Conservation (phyloP, 2,329 filamentous ascomycete genomes). For the Monosporascus sp. region DNA sequence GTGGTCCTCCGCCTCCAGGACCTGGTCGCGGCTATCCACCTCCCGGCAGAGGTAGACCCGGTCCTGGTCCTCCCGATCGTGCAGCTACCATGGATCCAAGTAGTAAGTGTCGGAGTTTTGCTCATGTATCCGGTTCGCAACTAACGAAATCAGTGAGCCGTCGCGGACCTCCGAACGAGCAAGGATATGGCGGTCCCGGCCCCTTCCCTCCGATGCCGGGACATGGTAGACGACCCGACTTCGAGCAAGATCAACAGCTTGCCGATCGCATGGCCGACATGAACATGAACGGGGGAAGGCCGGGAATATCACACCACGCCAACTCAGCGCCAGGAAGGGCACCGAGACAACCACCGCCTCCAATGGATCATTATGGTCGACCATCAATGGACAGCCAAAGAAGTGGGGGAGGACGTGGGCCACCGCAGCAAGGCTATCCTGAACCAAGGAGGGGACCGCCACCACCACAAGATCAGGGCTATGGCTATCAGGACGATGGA, state of each 20-base stretch:
- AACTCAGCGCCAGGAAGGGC: constrained; percentile 26
- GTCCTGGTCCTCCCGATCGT: constrained; percentile 34
- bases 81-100: constrained; percentile 31
- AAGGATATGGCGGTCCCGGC: constrained; percentile 31
- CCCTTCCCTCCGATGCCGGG: constrained; percentile 39
- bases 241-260: constrained; percentile 36
- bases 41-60: constrained; percentile 33
- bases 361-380: constrained; percentile 31
- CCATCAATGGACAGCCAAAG: constrained; percentile 30
- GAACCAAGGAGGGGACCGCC: constrained; percentile 32
- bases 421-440: constrained; percentile 31
- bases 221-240: constrained; percentile 32
- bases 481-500: constrained; percentile 34
- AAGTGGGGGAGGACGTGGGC: constrained; percentile 27
- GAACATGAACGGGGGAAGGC: constrained; percentile 30
- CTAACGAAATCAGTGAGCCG: constrained; percentile 19
- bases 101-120: constrained; percentile 14
- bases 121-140: background rate
- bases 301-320: constrained; percentile 20
- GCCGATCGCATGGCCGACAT: constrained; percentile 37
- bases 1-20: constrained; percentile 18
- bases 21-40: constrained; percentile 20
- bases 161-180: constrained; percentile 21
- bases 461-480: constrained; percentile 25
- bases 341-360: constrained; percentile 25